Base-by-base conservation (phyloP, 805 yeast genomes). In the Zygoascus tannicola region DNA sequence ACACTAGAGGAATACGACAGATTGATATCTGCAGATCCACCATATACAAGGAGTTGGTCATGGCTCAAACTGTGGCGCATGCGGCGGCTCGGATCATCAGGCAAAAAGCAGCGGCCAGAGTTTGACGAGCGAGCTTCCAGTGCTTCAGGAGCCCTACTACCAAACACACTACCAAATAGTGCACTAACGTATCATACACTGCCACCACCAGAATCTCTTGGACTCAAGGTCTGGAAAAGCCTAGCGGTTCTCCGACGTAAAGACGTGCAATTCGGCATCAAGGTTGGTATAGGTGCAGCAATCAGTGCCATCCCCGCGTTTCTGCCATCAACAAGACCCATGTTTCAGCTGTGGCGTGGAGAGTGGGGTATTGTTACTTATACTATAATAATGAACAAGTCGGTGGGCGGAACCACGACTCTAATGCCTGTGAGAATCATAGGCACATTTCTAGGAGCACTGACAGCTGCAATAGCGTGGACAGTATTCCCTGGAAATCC, bases 301-400 rank as follows among this genome's bases (percentile, higher is more conserved):
- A 64, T 73, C 4, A 63, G 85, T 22, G 78, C 87, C 0, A 51
- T 74, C 0, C 77, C 85, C 44, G 94, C 94, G 2, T 84, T 77
- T 53, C 55, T 75, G 22, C 78, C 80, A 2, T 56, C 58, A 10
- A 75, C 86, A 0, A 67, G 78, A 41, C 66, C 67, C 4, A 49
- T 57, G 1, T 85, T 84, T 53, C 70, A 65, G 38, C 70, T 67
- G 35, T 83, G 85, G 86, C 64, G 88, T 50, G 81, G 82, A 14
- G 95, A 85, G 58, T 85, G 95, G 95, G 79, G 86, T 0, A 62
- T 85, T 32, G 83, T 82, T n/a, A 79, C 87, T 0, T 85, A 77
- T 52, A 78, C 85, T 53, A 80, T 85, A 44, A 82, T 85, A 67
- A 84, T 85, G 90, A 82, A 81, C 53, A 83, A 83, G 54, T 80